These are phyloP conservation scores for Pythium dissimile DNA, from an alignment of 352 stramenopile species.

Conservation along the genomic window DNA sequence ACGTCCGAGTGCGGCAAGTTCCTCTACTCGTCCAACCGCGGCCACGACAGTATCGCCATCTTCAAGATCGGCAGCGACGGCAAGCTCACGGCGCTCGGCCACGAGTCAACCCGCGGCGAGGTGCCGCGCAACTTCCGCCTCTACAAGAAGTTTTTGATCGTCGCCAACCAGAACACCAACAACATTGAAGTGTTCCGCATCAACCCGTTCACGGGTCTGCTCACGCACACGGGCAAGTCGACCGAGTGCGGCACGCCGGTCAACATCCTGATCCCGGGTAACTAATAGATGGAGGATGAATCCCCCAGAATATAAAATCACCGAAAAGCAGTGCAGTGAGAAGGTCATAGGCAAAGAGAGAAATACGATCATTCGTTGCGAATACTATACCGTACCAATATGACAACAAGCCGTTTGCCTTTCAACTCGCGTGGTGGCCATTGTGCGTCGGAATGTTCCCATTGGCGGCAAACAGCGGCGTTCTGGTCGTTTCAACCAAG, in stretches of 20 bases:
- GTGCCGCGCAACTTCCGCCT: conserved; percentile 44
- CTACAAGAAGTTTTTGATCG: conserved; percentile 47
- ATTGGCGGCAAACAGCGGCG: too few species aligned
- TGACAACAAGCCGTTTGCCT: too few species aligned
- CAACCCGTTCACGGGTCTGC: conserved; percentile 33
- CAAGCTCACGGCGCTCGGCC: conserved; percentile 33
- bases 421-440: too few species aligned
- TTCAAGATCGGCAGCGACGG: conserved; percentile 38
- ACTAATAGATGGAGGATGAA: not conserved
- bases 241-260: conserved; percentile 41
- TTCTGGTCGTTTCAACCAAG: too few species aligned
- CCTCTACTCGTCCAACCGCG: conserved; percentile 65
- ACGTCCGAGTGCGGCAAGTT: conserved; percentile 49
- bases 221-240: conserved; percentile 41
- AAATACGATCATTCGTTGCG: too few species aligned
- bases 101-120: conserved; percentile 39
- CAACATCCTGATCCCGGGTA: conserved; percentile 26
- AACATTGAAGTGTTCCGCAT: conserved; percentile 54
- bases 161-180: conserved; percentile 61
- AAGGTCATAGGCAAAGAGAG: too few species aligned
- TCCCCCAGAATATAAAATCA: not conserved
- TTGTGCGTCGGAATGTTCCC: too few species aligned
- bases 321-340: too few species aligned
- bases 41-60: conserved; percentile 59
- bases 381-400: too few species aligned